Evolutionary conservation across 106 monocot genomes (phyloP), one percentile per base, ranked within the genome.

Genomic region (Acorus gramineus): DNA sequence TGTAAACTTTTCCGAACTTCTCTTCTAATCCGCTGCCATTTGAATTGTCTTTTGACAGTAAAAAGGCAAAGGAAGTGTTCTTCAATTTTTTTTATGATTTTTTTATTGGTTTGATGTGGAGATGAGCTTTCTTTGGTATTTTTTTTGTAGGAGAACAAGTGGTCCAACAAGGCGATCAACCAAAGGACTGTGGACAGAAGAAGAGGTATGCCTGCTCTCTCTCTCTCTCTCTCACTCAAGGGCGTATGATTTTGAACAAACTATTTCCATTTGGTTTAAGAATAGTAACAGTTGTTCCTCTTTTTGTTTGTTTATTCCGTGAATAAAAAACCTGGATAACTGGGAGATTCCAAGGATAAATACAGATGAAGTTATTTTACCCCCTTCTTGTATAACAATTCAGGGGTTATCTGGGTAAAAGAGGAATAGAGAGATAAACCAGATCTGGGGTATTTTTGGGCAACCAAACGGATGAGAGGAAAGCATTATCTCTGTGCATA

Each of bases 161-260:
- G 84, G 84, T 57, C 84, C 84, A 45, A 77, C 76, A 14, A 70
- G 84, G 10, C 77, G 84, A n/a, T 85, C 84, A 9, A 85, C 77
- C 8, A 85, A 80, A 56, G 84, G 80, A 11, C 79, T 79, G 46
- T 84, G 84, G 84, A 84, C 84, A n/a, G 42, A 79, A 56, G 76
- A 79, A 49, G 84, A 84, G 84, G 84, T 84, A 79, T 44, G 2
- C 7, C 9, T 14, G 4, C 4, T 56, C 6, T 49, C 6, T 5
- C 48, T 11, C 12, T 44, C 49, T 7, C 2, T 50, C 42, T 65
- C 10, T 46, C 12, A 42, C 11, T 4, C 59, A 59, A 28, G 3
- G 11, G 44, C 42, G 1, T 59, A 9, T 42, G 7, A 43, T 5
- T 42, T 42, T 42, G 6, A 5, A 42, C 13, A 4, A 56, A 6